Evolutionary conservation across 768 basidiomycete species (phyloP), one percentile per base, ranked within the genome.

Genomic region (Suillus subluteus): DNA sequence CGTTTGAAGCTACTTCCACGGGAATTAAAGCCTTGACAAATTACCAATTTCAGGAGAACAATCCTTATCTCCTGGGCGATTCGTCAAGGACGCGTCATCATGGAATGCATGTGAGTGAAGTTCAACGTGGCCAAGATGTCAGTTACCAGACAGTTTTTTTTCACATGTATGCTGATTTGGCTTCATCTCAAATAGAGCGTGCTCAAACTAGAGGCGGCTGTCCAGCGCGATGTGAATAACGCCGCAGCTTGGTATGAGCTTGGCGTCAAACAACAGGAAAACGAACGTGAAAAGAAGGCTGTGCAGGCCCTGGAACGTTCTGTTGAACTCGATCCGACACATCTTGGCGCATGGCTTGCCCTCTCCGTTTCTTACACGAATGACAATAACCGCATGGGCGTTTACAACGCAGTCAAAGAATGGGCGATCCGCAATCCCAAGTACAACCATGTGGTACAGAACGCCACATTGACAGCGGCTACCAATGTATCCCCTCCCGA

Each of bases 211-310:
- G 97, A 99, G 80, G 97, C 97, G 8, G 85, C 84, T 32, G 95
- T 97, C 16, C 94, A 97, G 73, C 86, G 84, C 48, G 86, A 95
- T 71, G 88, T 90, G 67, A 79, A 75, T 11, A 86, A 92, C 71
- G 88, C 92, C 5, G 70, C 79, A 43, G 91, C 90, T 11, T 99
- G 98, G 98, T 96, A 87, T 74, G 87, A 91, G 70, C 89, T 99
- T 61, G 98, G 98, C 32, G 90, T 99, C 59, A 96, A 94, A 78
- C 98, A 99, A 74, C 98, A 99, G 77, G 96, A 98, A 79, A 98
- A 96, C 75, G 98, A 99, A 77, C 89, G 96, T 18, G 98, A 99
- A 79, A 84, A 86, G 9, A 90, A 94, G 71, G 98, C 98, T 5
- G 86, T 99, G 50, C 84, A 89, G 64, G 98, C 98, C 2, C 84